A percentile compares a stretch with the other conserved stretches of the same genome.
phyloP scores from a whole-genome alignment of 306 rosid species.

The Pueraria montana region DNA sequence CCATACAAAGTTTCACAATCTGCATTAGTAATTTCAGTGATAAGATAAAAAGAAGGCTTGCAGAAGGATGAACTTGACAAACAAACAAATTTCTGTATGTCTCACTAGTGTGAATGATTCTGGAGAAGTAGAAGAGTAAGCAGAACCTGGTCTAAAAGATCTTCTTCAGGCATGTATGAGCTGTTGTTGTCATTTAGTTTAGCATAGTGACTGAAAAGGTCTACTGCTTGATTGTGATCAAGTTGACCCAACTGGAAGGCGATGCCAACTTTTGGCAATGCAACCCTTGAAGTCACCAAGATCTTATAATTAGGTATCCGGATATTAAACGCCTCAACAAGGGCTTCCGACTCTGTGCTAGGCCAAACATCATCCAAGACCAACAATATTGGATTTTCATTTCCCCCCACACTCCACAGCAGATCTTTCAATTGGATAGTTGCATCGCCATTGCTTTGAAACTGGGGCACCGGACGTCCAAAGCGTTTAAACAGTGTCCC shows the following conservation, averaged over 20 bases:
- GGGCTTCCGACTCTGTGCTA: constrained; percentile 56
- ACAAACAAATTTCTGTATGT: constrained; percentile 1
- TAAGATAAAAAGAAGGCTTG: background rate
- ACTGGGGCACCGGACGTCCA: constrained; percentile 50
- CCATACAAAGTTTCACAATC: constrained; percentile 68
- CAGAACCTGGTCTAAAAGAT: constrained; percentile 58
- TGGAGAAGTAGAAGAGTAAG: constrained; percentile 31
- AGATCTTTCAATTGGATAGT: constrained; percentile 45
- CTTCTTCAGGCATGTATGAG: constrained; percentile 46
- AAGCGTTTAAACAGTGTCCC: constrained; percentile 53
- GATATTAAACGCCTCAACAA: constrained; percentile 56
- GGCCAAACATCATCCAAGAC: constrained; percentile 82
- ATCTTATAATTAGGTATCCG: constrained; percentile 57
- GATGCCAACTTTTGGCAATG: constrained; percentile 56
- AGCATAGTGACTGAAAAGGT: constrained; percentile 66
- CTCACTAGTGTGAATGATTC: background rate
- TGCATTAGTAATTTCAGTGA: constrained; percentile 52
- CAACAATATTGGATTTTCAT: constrained; percentile 53
- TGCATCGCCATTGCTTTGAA: constrained; percentile 57
- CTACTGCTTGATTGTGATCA: constrained; percentile 51
- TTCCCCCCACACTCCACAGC: constrained; percentile 39
- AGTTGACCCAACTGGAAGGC: constrained; percentile 48
- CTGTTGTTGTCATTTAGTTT: constrained; percentile 27
- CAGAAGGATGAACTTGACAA: constrained; percentile 20
- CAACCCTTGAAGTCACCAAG: constrained; percentile 77